A percentile compares a stretch with the other conserved stretches of the same genome.
Conservation (phyloP, 495 filamentous ascomycete species). For the Aspergillus sclerotioniger region DNA sequence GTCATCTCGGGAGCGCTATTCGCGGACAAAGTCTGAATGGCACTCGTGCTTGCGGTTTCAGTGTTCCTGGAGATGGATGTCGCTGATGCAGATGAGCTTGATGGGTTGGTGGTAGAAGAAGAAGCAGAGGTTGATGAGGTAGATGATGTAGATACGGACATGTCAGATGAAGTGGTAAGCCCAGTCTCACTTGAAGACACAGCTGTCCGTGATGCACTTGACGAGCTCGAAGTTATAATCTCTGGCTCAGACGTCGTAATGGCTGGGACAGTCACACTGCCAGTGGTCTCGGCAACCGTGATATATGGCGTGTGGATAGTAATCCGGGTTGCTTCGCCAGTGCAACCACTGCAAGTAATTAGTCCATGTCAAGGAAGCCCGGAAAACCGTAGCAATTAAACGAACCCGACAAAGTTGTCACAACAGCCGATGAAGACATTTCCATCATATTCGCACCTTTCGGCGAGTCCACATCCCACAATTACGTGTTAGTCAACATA, state of each 20-base stretch:
- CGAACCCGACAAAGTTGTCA: conserved; percentile 4
- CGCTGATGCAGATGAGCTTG: too few species aligned
- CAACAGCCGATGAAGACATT: conserved; percentile 16
- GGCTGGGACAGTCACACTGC: background rate
- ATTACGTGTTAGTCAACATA: background rate
- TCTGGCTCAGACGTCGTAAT: background rate
- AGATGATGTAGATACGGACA: too few species aligned
- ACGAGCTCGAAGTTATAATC: background rate
- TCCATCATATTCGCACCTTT: conserved; percentile 6
- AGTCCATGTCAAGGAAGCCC: background rate
- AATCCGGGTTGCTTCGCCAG: conserved; percentile 3
- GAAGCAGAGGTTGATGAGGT: too few species aligned
- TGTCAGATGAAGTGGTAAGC: too few species aligned
- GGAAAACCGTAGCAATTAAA: background rate
- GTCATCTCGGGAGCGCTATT: too few species aligned
- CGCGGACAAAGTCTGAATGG: too few species aligned
- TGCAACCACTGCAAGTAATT: background rate
- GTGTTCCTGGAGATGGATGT: too few species aligned
- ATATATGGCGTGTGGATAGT: conserved; percentile 9
- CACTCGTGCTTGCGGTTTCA: too few species aligned
- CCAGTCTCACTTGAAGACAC: background rate
- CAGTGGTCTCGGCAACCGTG: background rate
- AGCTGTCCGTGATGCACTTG: background rate
- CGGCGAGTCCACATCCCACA: conserved; percentile 11
- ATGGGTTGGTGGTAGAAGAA: too few species aligned